phyloP scores from a whole-genome alignment of 2,329 filamentous ascomycete genomes.

The Epichloe sibirici region DNA sequence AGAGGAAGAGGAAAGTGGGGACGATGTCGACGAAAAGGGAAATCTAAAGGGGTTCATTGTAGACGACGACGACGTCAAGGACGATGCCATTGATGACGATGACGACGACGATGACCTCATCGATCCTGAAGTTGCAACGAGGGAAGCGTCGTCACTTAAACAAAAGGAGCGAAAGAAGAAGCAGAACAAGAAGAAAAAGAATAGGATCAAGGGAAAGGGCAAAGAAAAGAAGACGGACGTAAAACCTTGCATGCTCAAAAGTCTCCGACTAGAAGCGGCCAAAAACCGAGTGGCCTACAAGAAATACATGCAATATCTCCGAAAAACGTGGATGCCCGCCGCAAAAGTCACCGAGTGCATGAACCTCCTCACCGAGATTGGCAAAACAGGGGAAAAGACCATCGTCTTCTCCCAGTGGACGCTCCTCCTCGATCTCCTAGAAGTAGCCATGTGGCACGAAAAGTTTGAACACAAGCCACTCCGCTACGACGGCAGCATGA shows the following conservation, averaged over 20 bases:
- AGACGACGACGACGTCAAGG: constrained; percentile 22
- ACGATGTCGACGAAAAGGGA: constrained; percentile 16
- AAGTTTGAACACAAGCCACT: constrained; percentile 47
- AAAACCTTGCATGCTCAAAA: constrained; percentile 44
- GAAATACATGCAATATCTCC: constrained; percentile 57
- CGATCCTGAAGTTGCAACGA: background rate
- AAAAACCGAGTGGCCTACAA: constrained; percentile 53
- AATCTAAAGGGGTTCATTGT: constrained; percentile 23
- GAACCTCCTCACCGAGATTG: constrained; percentile 56
- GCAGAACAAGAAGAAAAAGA: constrained; percentile 10
- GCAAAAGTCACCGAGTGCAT: constrained; percentile 75
- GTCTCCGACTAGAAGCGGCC: constrained; percentile 52
- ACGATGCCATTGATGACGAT: constrained; percentile 19
- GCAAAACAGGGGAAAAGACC: constrained; percentile 52
- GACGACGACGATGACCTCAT: constrained; percentile 9
- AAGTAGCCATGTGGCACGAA: constrained; percentile 57
- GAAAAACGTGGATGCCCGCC: constrained; percentile 59
- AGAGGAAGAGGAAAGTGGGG: constrained; percentile 17
- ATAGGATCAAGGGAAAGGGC: constrained; percentile 22
- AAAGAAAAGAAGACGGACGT: constrained; percentile 32
- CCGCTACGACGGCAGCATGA: constrained; percentile 76
- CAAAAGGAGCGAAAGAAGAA: constrained; percentile 3
- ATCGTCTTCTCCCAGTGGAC: constrained; percentile 75
- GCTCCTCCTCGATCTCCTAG: constrained; percentile 58
- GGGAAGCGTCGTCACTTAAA: constrained; percentile 9